A percentile compares a stretch with the other conserved stretches of the same genome.
Conservation (phyloP, 1,284 basidiomycete genomes). For the Sporisorium sorghi region DNA sequence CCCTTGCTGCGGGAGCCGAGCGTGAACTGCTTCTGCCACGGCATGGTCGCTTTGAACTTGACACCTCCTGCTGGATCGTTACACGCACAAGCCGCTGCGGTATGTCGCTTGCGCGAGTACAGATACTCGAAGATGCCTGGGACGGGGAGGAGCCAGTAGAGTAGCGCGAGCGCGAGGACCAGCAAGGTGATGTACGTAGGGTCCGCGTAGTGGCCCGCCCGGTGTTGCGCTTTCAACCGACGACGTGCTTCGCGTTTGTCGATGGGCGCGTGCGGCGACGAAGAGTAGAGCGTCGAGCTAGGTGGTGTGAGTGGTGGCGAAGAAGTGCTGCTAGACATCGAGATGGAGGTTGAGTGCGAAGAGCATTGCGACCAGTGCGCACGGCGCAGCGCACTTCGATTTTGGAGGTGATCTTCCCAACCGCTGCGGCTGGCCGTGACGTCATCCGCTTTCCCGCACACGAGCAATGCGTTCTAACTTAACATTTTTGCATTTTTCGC, state of each 20-base stretch:
- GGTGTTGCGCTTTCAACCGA: constrained; percentile 35
- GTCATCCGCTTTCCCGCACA: not conserved
- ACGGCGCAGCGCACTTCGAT: constrained; percentile 1
- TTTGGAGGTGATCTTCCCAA: not conserved
- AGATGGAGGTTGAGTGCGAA: constrained; percentile 22
- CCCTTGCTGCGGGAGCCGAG: constrained; percentile 71
- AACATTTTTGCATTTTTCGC: not conserved
- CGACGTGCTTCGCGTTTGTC: constrained; percentile 45
- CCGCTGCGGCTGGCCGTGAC: not conserved
- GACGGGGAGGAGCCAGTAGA: constrained; percentile 50
- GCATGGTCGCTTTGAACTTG: constrained; percentile 74
- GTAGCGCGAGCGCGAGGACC: constrained; percentile 30
- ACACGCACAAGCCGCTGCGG: constrained; percentile 6
- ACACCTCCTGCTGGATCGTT: not conserved
- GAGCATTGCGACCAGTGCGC: not conserved
- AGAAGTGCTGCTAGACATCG: constrained; percentile 21
- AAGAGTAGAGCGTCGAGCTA: constrained; percentile 34
- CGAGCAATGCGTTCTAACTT: too few species aligned
- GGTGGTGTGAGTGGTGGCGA: constrained; percentile 6
- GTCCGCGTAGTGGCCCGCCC: constrained; percentile 45
- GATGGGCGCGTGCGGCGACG: constrained; percentile 41
- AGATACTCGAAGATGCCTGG: constrained; percentile 42
- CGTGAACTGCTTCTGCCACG: constrained; percentile 89
- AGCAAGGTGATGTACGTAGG: constrained; percentile 39
- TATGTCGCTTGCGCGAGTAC: constrained; percentile 15